Base-by-base conservation (phyloP, 371 early-diverging fungal genomes). In the Mucor saturninus region DNA sequence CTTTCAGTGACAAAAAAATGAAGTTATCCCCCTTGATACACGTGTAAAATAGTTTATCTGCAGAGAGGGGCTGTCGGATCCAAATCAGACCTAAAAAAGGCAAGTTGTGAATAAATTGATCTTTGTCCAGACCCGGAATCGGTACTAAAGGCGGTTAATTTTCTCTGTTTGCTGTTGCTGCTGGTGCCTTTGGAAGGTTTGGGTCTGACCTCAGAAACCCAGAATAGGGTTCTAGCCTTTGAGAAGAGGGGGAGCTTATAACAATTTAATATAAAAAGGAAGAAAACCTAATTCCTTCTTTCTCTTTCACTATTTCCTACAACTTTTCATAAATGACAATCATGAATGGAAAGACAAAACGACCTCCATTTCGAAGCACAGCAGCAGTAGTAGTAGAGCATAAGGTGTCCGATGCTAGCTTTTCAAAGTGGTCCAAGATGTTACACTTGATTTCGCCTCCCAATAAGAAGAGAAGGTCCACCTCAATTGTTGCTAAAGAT, bases 371-470 rank as follows among this genome's bases (percentile, higher is more conserved):
- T 51, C 54, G 21, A 21, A 21, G 21, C 43, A 40, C 5, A 28
- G 14, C 4, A 58, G 14, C 11, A 58, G 21, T 21, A 21, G 21
- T 49, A 48, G 49, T 28, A 13, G 40, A 54, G 1, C 2, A 15
- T 11, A 26, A 21, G 11, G 2, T 39, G 10, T 26, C 54, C 7
- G 39, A 35, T 21, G 21, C 21, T 7, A 52, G 52, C 11, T 60
- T 51, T 21, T 38, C 64, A 5, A 59, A 64, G 59, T 65, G 65
- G 65, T 40, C 65, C 2, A 53, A 42, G 32, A 13, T 59, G n/a
- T 26, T 65, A 45, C 59, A 48, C 4, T 14, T 59, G 9, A 38
- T 59, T 2, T 65, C 65, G 6, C 55, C 65, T 32, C 59, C 59
- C 2, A 46, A 65, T n/a, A 65, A 65, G 30, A 65, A 59, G n/a